Base-by-base conservation (phyloP, 441 rosid species). In the Gossypium armourianum region DNA sequence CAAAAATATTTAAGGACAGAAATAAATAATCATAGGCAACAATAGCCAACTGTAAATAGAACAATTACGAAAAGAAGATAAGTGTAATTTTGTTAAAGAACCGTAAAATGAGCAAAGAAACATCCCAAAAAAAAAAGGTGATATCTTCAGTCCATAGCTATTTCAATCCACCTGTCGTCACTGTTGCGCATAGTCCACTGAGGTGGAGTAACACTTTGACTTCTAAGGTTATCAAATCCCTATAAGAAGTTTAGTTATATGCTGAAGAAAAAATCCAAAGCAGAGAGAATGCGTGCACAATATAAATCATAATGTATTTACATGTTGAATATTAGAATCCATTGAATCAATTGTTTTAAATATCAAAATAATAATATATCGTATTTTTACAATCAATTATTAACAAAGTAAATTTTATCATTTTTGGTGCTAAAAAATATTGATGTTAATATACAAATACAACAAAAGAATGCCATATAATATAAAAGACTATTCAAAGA, bases 151-250 rank as follows among this genome's bases (percentile, higher is more conserved):
- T 57, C 62, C 32, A 23, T 10, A 57, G 61, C 15, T 21, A 57
- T 21, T 57, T 29, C 29, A 17, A 20, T 40, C 2, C 76, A 94
- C 99, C 99, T 89, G 79, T 94, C 99, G 79, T 92, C 96, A 73
- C 86, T 79, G 61, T 90, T 92, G 68, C 97, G 97, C 99, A 94
- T 90, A 56, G 99, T 94, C 99, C 99, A 94, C 65, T 94, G 99
- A 28, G 97, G 93, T 28, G 97, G 97, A 80, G 96, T 84, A 77
- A 94, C 99, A 77, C 90, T 88, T 82, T 94, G 97, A 86, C 87
- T 92, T 84, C 97, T 88, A 55, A 94, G 97, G 85, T 94, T 94
- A 80, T 94, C 99, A 86, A 94, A 94, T 36, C 97, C 99, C 99
- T 94, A 72, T 6, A 82, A 77, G 52, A 84, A 66, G 69, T 56